Base-by-base conservation (phyloP, 2,329 filamentous ascomycete genomes). In the Coniochaeta sp. region DNA sequence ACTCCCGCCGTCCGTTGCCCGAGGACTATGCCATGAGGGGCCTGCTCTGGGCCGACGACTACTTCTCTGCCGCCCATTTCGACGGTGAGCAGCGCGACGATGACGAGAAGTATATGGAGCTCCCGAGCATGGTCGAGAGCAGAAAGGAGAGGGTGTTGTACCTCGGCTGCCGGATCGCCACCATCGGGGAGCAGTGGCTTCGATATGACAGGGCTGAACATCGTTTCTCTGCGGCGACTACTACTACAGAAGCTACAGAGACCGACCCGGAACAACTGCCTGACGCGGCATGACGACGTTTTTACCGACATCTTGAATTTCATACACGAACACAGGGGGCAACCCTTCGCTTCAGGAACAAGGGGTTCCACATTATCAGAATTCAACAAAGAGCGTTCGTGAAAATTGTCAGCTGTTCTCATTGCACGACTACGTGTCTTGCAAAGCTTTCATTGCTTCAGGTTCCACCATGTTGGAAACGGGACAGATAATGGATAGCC, bases 1-100 rank as follows among this genome's bases (percentile, higher is more conserved):
- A 67, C 1, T 12, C 7, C 38, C 38, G 72, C 1, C 70, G 75
- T 1, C 85, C 86, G 0, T 63, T 90, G 0, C 83, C 85, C 0
- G 87, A 90, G 48, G 87, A 91, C 54, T 88, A 81, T 56, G 74
- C 79, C 0, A 75, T 89, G 51, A 74, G 83, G 1, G 86, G 86
- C 0, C 68, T 87, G 1, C 63, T 82, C 1, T 88, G 82, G 71
- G 71, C 76, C 0, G 73, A 81, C 2, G 70, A 72, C 10, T 85
- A 85, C 52, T 83, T 79, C 50, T 82, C 83, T 0, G 52, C 65
- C 0, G 67, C 72, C 1, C 87, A 80, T 79, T 88, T 88, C 59
- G 72, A 74, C 8, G 52, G 57, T n/a, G 74, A 76, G 1, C 76
- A 77, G 53, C 73, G 83, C 5, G 83, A 87, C 24, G 84, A 87